Base-by-base conservation (phyloP, 371 early-diverging fungal species). In the Mortierella sp. region DNA sequence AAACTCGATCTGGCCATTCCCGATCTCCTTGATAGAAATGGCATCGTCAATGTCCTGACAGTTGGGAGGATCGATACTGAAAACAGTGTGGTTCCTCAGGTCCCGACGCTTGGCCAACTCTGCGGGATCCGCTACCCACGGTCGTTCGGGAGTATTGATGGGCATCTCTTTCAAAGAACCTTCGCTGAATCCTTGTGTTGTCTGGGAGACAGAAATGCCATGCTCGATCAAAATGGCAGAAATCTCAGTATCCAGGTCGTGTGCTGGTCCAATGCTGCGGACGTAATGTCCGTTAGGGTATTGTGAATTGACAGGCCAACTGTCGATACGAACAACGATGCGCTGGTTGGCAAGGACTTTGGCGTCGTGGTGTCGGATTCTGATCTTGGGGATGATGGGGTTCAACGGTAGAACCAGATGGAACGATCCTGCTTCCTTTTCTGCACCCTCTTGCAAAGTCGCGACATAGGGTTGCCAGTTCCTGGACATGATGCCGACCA, bases 31-130 rank as follows among this genome's bases (percentile, higher is more conserved):
- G 75, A 94, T 82, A 51, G 97, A 97, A 40, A 99, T 86, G 8
- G 99, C 99, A 88, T 99, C 99, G 85, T 98, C 98, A 77, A 98
- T 97, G 89, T 98, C 98, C 87, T 95, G 94, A 89, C 98, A 96
- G 73, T 96, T 96, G 16, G 91, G 93, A n/a, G 98, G 98, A 89
- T 98, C 98, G 77, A 98, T 97, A 77, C 95, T 94, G 77, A 90
- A 91, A 0, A 95, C 61, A 24, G 19, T 76, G 14, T 90, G 74
- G 9, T 77, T 80, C 44, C 93, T 87, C 73, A 93, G 79, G 90
- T 94, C 93, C 54, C 88, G 87, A 43, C 94, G 90, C 55, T 76
- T 75, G 11, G 72, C 74, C n/a, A 94, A 46, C 74, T 95, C 94
- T 4, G 83, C 89, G 24, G 89, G 75, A 2, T 89, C 82, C 1